Percentiles rank a stretch among this genome's conserved stretches.
Evolutionary conservation across 1,284 basidiomycete species (phyloP).

Genomic region (Tilletia walkeri): DNA sequence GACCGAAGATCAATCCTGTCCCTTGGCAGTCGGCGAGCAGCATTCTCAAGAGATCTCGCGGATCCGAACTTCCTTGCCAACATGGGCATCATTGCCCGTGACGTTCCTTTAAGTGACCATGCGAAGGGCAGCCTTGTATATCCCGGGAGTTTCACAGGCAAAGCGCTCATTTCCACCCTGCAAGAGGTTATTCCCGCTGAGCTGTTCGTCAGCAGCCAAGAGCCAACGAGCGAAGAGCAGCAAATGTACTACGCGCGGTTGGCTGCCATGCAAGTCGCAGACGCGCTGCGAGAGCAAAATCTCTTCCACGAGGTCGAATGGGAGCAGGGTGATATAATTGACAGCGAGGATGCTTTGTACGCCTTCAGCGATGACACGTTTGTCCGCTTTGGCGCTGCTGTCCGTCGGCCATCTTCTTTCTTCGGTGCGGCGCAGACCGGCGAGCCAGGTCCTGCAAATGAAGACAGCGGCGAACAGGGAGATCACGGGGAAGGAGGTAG

Average conservation of each 20-base stretch:
- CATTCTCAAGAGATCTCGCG: conserved; percentile 11
- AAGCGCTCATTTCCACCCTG: conserved; percentile 46
- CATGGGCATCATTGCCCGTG: conserved; percentile 13
- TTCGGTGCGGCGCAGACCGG: conserved; percentile 5
- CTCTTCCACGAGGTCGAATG: conserved; percentile 98
- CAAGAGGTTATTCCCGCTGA: conserved; percentile 32
- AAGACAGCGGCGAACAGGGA: not conserved
- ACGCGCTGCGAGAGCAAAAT: conserved; percentile 8
- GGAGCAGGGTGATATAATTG: conserved; percentile 77
- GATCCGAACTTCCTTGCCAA: conserved; percentile 8
- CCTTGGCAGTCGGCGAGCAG: conserved; percentile 13
- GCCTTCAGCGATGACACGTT: conserved; percentile 81
- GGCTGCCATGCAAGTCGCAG: conserved; percentile 7
- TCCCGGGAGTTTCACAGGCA: conserved; percentile 51
- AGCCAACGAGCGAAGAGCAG: conserved; percentile 8
- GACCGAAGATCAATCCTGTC: not conserved
- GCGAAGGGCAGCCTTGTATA: conserved; percentile 50
- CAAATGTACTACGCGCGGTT: not conserved
- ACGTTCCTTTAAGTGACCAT: conserved; percentile 2
- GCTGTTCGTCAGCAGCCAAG: conserved; percentile 21
- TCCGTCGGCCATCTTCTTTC: conserved; percentile 49
- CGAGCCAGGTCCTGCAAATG: not conserved
- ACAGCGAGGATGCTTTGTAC: conserved; percentile 91
- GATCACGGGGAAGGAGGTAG: not conserved
- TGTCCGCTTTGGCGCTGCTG: not conserved